Percentiles rank a stretch among this genome's conserved stretches.
phyloP scores from a whole-genome alignment of 441 rosid species.

The Euphorbia schlechtendalii region DNA sequence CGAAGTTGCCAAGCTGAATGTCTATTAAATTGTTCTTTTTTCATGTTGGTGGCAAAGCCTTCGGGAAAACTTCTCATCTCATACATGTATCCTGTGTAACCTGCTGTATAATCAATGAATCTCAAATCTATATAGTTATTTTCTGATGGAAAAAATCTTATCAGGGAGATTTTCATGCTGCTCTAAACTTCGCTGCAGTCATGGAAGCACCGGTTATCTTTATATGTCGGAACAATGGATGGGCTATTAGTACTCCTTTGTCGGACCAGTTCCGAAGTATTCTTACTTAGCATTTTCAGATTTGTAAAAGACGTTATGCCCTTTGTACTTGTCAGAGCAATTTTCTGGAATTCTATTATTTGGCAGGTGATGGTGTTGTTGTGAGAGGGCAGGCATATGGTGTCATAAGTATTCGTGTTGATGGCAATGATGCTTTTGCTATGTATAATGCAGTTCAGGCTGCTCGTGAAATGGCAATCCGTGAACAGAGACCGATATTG shows the following conservation, averaged over 20 bases:
- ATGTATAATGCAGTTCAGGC: slow-evolving; percentile 58
- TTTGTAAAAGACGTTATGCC: not conserved
- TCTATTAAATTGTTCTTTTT: not conserved
- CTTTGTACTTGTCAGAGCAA: not conserved
- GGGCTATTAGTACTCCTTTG: slow-evolving; percentile 91
- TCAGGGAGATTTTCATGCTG: slow-evolving; percentile 95
- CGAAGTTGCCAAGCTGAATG: not conserved
- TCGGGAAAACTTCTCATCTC: not conserved
- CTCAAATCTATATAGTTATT: not conserved
- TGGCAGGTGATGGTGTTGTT: slow-evolving; percentile 78
- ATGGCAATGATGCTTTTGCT: slow-evolving; percentile 89
- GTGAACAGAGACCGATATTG: slow-evolving; percentile 59
- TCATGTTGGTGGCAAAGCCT: not conserved
- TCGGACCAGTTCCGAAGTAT: slow-evolving; percentile 89
- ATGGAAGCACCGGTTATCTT: slow-evolving; percentile 79
- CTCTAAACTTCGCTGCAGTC: slow-evolving; percentile 83
- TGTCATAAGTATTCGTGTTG: slow-evolving; percentile 76
- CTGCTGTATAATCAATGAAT: not conserved
- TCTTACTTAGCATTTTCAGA: slow-evolving; percentile 13
- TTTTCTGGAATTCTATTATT: slow-evolving; percentile 3
- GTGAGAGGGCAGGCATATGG: slow-evolving; percentile 83
- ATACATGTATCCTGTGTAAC: not conserved
- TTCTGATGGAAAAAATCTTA: slow-evolving; percentile 22
- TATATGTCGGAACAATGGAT: slow-evolving; percentile 85
- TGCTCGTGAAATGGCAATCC: slow-evolving; percentile 68